These are phyloP conservation scores for Tolypocladium cylindrosporum DNA, from an alignment of 2,329 filamentous ascomycete genomes.

Conservation along the genomic window DNA sequence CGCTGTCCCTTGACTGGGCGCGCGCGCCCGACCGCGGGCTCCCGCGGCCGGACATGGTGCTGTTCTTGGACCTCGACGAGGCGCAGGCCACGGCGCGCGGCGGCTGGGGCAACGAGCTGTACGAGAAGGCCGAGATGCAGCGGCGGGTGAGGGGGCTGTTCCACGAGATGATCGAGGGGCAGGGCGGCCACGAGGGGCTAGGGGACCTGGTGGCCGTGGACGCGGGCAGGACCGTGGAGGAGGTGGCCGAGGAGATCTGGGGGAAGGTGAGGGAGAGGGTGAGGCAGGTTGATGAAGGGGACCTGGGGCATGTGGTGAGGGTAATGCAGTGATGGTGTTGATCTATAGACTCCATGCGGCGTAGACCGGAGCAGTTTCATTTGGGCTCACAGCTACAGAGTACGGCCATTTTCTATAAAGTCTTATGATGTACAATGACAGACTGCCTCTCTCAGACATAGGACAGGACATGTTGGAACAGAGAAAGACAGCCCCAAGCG, in stretches of 20 bases:
- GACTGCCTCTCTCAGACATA: too few species aligned
- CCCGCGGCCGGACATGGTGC: conserved; percentile 74
- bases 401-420: too few species aligned
- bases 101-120: conserved; percentile 83
- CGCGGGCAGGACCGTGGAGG: conserved; percentile 41
- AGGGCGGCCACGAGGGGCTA: conserved; percentile 29
- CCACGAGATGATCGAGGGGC: conserved; percentile 30
- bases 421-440: too few species aligned
- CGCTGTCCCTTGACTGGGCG: conserved; percentile 67
- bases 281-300: too few species aligned
- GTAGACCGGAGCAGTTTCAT: too few species aligned
- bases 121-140: conserved; percentile 81
- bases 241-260: too few species aligned
- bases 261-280: conserved; percentile 10
- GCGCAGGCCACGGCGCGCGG: conserved; percentile 63
- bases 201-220: conserved; percentile 45
- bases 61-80: conserved; percentile 78
- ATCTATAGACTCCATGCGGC: conserved; percentile 11
- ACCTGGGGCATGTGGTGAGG: too few species aligned
- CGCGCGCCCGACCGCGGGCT: conserved; percentile 76
- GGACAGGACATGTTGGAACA: too few species aligned
- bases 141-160: conserved; percentile 67
- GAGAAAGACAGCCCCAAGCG: too few species aligned
- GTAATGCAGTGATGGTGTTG: too few species aligned
- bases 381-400: too few species aligned